Evolutionary conservation across 2,329 filamentous ascomycete species (phyloP).

Genomic region (Lecanosticta acicola): DNA sequence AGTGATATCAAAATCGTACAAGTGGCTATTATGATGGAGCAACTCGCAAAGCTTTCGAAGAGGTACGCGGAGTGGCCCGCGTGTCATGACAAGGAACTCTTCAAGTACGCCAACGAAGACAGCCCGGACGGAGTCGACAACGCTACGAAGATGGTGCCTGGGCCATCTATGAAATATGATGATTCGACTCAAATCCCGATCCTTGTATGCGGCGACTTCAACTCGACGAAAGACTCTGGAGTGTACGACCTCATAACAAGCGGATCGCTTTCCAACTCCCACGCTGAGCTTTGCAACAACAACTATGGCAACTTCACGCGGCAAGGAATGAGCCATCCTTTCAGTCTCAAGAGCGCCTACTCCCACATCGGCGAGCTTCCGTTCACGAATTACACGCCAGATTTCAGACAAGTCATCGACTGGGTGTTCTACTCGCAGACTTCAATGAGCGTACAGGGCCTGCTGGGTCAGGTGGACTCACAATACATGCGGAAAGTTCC

Average conservation of each 20-base stretch:
- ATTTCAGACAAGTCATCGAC: conserved; percentile 88
- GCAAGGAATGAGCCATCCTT: conserved; percentile 89
- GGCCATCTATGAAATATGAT: conserved; percentile 79
- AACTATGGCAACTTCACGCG: conserved; percentile 91
- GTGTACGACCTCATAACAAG: conserved; percentile 85
- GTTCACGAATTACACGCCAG: conserved; percentile 95
- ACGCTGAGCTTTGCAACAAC: conserved; percentile 71
- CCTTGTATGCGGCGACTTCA: conserved; percentile 92
- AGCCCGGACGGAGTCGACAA: conserved; percentile 44
- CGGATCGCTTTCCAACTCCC: conserved; percentile 70
- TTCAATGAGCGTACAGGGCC: conserved; percentile 71
- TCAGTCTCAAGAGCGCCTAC: conserved; percentile 88
- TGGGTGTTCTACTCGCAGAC: conserved; percentile 98
- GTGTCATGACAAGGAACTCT: conserved; percentile 67
- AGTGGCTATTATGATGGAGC: conserved; percentile 90
- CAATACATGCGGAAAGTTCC: conserved; percentile 81
- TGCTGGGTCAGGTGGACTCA: conserved; percentile 81
- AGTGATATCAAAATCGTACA: conserved; percentile 96
- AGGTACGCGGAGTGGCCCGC: conserved; percentile 75
- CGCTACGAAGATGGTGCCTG: conserved; percentile 51
- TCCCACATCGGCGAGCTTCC: conserved; percentile 75
- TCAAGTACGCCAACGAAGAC: conserved; percentile 45
- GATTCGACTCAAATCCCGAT: conserved; percentile 83
- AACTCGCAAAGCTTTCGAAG: conserved; percentile 78
- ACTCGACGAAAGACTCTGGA: conserved; percentile 78